These are phyloP conservation scores for Penicillium thymicola DNA, from an alignment of 2,329 filamentous ascomycete genomes.

Conservation along the genomic window DNA sequence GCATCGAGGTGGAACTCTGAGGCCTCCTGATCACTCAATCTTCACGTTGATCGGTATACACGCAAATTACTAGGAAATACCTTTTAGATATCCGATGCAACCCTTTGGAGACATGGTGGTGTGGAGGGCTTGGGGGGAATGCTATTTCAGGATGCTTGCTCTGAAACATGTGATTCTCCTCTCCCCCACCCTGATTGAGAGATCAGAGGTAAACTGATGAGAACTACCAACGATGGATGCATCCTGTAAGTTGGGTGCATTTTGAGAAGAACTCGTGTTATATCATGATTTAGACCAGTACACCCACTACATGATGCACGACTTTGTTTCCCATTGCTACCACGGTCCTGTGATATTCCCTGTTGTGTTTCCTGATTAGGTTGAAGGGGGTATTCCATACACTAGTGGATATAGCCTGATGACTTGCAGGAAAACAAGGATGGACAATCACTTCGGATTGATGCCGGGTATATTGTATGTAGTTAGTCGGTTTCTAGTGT, in stretches of 20 bases:
- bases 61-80: background rate
- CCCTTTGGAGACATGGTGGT: constrained; percentile 1
- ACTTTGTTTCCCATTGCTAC: background rate
- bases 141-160: background rate
- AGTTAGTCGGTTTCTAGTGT: background rate
- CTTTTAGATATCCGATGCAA: constrained; percentile 1
- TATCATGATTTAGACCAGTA: background rate
- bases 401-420: constrained; percentile 1
- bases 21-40: constrained; percentile 3
- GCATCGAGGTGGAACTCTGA: background rate
- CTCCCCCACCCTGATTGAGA: background rate
- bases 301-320: background rate
- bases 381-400: background rate
- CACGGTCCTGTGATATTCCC: background rate
- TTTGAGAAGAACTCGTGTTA: background rate
- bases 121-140: constrained; percentile 1
- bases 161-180: constrained; percentile 10
- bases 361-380: background rate
- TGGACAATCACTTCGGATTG: background rate
- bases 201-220: background rate
- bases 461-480: background rate
- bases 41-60: background rate
- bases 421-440: background rate
- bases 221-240: background rate
- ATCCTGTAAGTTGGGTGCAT: background rate